Percentiles rank a stretch among this genome's conserved stretches.
Evolutionary conservation across 1,284 basidiomycete genomes (phyloP).

Genomic region (Grifola frondosa): DNA sequence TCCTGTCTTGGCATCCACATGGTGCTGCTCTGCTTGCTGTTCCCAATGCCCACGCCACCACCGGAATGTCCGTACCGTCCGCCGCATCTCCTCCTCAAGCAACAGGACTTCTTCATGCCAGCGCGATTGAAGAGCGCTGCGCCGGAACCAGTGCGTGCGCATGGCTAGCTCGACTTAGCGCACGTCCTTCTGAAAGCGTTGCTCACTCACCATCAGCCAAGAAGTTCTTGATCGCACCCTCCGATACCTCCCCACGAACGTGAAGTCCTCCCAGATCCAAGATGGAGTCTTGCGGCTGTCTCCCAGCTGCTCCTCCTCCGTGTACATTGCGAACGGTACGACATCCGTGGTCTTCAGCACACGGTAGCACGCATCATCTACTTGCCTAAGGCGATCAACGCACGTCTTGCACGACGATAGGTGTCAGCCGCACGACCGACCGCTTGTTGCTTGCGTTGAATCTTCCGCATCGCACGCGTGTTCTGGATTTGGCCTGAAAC

Average conservation of each 20-base stretch:
- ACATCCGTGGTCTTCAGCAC: background rate
- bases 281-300: constrained; percentile 4
- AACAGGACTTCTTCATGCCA: constrained; percentile 1
- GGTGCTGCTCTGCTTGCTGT: too few species aligned
- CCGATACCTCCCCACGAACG: background rate
- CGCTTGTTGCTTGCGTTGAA: constrained; percentile 7
- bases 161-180: too few species aligned
- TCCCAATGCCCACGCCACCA: too few species aligned
- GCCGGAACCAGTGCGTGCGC: constrained; percentile 5
- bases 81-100: constrained; percentile 1
- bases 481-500: background rate
- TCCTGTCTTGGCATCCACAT: too few species aligned
- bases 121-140: background rate
- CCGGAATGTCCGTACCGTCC: too few species aligned
- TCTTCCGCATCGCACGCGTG: background rate
- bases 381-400: background rate
- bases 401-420: constrained; percentile 3
- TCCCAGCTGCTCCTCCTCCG: background rate
- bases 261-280: constrained; percentile 12
- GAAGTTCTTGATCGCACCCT: constrained; percentile 1
- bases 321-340: background rate
- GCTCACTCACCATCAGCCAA: constrained; percentile 2
- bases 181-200: too few species aligned
- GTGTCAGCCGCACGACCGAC: constrained; percentile 4
- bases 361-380: background rate